Evolutionary conservation across 306 rosid genomes (phyloP), one percentile per base, ranked within the genome.

Genomic region (Gynostemma pentaphyllum): DNA sequence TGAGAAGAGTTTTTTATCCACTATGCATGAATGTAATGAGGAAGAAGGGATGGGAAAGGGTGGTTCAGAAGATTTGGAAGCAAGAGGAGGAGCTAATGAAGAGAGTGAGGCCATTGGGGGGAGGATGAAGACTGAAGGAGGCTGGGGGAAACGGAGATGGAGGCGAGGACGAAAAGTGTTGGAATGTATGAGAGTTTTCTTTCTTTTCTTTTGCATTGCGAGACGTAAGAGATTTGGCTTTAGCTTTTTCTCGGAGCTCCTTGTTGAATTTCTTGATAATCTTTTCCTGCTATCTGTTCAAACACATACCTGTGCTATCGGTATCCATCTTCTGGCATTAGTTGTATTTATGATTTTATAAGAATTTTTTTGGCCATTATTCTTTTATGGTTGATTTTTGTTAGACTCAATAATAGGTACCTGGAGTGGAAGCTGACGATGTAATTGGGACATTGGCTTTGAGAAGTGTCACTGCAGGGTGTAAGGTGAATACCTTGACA

Each of bases 381-480:
- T 52, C 50, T 41, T 24, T 46, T 60, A n/a, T 65, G 67, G 45
- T 30, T 74, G 69, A 62, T 71, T 50, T 29, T 56, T 55, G 72
- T 49, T 52, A 62, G 64, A 70, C 72, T 74, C 32, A 55, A 75
- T 69, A 62, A 59, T 84, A 87, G 96, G 98, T 92, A 62, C 94
- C 96, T 16, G 96, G 98, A 62, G 96, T 92, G 66, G 98, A 92
- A 78, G 98, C 98, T 51, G 98, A 92, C 76, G 95, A 92, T 81
- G 98, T 92, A 71, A 88, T 92, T 70, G 96, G 96, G 77, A 92
- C 98, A 24, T 85, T 92, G 80, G 92, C 98, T 47, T 62, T 77
- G 46, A 80, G 88, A 70, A 92, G 92, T 66, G 88, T 86, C 66
- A 80, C 82, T 79, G 82, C 79, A 57, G 95, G 98, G 66, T 88